These are phyloP conservation scores for Rutstroemia sp. DNA, from an alignment of 2,329 filamentous ascomycete species.

Conservation along the genomic window DNA sequence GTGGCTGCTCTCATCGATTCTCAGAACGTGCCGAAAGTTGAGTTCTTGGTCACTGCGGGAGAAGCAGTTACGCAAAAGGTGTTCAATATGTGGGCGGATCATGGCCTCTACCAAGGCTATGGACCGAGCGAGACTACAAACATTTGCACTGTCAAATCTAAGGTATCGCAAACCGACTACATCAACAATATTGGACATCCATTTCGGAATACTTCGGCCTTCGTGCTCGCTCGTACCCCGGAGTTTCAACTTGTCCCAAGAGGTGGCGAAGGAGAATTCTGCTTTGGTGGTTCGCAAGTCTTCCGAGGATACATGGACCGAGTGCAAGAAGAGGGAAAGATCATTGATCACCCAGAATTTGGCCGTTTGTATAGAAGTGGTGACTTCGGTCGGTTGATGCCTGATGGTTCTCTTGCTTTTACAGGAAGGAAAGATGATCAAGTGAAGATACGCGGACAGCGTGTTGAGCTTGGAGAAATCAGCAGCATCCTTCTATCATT, in stretches of 20 bases:
- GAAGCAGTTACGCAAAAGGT: slow-evolving; percentile 72
- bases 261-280: slow-evolving; percentile 74
- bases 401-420: slow-evolving; percentile 68
- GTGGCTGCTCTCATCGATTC: slow-evolving; percentile 71
- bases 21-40: slow-evolving; percentile 58
- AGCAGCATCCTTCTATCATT: slow-evolving; percentile 51
- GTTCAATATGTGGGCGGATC: slow-evolving; percentile 58
- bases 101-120: slow-evolving; percentile 70
- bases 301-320: slow-evolving; percentile 66
- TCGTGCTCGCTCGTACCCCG: slow-evolving; percentile 33
- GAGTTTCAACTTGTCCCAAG: slow-evolving; percentile 50
- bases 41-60: slow-evolving; percentile 73
- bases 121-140: slow-evolving; percentile 84
- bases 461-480: slow-evolving; percentile 74
- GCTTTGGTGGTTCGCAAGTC: slow-evolving; percentile 80
- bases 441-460: slow-evolving; percentile 72
- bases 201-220: slow-evolving; percentile 63
- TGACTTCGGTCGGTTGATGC: slow-evolving; percentile 71
- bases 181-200: slow-evolving; percentile 71
- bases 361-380: slow-evolving; percentile 77
- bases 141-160: slow-evolving; percentile 67
- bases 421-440: slow-evolving; percentile 70
- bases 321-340: slow-evolving; percentile 55
- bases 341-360: slow-evolving; percentile 59
- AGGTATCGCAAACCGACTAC: slow-evolving; percentile 48